Conservation (phyloP, 208 protist genomes). For the Balamuthia mandrillaris region DNA sequence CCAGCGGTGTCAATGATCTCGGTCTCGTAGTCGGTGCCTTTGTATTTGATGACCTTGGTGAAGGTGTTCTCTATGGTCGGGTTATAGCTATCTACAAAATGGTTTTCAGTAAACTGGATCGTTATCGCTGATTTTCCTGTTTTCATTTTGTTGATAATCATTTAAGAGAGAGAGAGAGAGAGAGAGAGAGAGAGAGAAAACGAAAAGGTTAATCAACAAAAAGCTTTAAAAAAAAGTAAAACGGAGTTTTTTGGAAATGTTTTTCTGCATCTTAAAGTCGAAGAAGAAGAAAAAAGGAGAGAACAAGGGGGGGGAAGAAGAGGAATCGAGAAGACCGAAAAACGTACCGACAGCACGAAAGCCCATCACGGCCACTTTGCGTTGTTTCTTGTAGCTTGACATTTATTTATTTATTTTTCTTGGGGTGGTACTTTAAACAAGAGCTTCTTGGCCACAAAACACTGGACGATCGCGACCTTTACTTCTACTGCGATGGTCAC, state of each 20-base stretch:
- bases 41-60: conserved; percentile 60
- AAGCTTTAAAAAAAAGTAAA: not conserved
- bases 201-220: not conserved
- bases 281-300: not conserved
- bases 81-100: conserved; percentile 65
- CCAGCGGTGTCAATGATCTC: conserved; percentile 67
- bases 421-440: not conserved
- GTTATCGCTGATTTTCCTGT: conserved; percentile 70
- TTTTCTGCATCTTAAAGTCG: not conserved
- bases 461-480: too few species aligned
- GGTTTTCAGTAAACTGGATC: conserved; percentile 66
- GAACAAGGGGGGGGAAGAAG: not conserved
- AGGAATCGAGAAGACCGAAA: not conserved
- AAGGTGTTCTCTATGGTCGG: conserved; percentile 74
- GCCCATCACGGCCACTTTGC: conserved; percentile 64
- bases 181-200: not conserved
- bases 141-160: not conserved
- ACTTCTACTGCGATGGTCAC: too few species aligned
- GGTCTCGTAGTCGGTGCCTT: conserved; percentile 49
- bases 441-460: not conserved
- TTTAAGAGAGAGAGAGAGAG: not conserved
- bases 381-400: not conserved
- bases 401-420: not conserved
- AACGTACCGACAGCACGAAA: conserved; percentile 59
- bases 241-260: not conserved